Evolutionary conservation across 164 flowering plant genomes (phyloP).

Genomic region (Chimonanthus praecox): DNA sequence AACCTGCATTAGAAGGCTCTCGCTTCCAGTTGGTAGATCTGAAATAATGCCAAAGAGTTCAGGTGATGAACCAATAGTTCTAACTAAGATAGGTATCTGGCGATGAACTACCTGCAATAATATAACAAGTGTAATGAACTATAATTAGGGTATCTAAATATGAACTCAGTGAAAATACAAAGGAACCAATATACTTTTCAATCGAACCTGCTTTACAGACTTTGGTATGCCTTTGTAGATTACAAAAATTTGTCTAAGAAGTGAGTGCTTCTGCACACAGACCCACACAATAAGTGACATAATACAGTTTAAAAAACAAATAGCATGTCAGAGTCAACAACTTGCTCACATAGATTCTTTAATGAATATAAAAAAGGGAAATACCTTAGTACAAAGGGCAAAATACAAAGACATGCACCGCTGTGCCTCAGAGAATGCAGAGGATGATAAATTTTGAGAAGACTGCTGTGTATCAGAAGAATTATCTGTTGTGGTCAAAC

Average conservation of each 20-base stretch:
- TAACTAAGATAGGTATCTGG: constrained; percentile 84
- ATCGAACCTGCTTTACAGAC: constrained; percentile 69
- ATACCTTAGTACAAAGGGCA: constrained; percentile 95
- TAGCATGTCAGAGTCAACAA: not conserved
- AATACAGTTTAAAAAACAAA: not conserved
- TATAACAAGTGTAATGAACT: not conserved
- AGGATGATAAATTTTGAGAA: constrained; percentile 37
- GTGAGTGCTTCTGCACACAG: constrained; percentile 71
- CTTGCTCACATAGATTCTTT: not conserved
- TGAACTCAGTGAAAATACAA: not conserved
- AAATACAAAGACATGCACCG: constrained; percentile 88
- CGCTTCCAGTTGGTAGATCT: constrained; percentile 87
- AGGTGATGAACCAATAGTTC: constrained; percentile 81
- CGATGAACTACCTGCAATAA: constrained; percentile 71
- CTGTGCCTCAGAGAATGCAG: constrained; percentile 60
- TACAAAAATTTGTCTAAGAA: constrained; percentile 69
- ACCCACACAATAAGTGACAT: not conserved
- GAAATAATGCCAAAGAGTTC: constrained; percentile 79
- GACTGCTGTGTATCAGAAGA: constrained; percentile 34
- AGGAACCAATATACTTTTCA: not conserved
- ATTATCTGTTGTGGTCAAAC: constrained; percentile 27
- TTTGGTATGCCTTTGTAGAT: constrained; percentile 52
- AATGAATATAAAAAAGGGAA: not conserved
- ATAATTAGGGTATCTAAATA: not conserved
- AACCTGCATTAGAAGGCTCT: constrained; percentile 81